These are phyloP conservation scores for Sclerotinia sclerotiorum DNA, from an alignment of 2,329 filamentous ascomycete genomes.

Conservation along the genomic window DNA sequence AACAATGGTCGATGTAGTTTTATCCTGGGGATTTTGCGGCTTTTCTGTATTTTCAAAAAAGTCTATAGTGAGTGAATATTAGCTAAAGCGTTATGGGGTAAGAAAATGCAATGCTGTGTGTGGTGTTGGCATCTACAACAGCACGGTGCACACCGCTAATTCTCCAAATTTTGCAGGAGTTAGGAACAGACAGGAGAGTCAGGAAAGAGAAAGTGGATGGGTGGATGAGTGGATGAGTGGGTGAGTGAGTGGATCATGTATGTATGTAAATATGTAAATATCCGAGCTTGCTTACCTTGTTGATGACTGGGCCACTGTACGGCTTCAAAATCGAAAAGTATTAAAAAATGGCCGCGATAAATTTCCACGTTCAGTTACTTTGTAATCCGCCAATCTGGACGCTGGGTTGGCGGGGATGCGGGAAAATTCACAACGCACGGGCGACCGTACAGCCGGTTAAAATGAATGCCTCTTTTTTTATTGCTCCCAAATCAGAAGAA, in stretches of 20 bases:
- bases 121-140: constrained; percentile 21
- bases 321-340: constrained; percentile 10
- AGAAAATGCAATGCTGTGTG: constrained; percentile 17
- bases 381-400: constrained; percentile 37
- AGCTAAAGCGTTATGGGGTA: constrained; percentile 23
- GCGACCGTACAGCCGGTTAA: constrained; percentile 34
- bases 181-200: constrained; percentile 18
- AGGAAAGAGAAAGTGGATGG: constrained; percentile 9
- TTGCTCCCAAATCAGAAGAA: constrained; percentile 16
- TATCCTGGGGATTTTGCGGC: constrained; percentile 1
- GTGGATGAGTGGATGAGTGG: constrained; percentile 18
- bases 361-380: constrained; percentile 29
- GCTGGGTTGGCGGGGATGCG: constrained; percentile 29
- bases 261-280: constrained; percentile 36
- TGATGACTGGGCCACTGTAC: constrained; percentile 19
- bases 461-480: constrained; percentile 20
- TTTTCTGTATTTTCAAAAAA: constrained; percentile 12
- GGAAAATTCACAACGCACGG: constrained; percentile 37
- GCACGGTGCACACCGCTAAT: constrained; percentile 36
- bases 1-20: background rate
- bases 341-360: constrained; percentile 13
- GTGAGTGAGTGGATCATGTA: background rate
- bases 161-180: constrained; percentile 24
- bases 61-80: constrained; percentile 21
- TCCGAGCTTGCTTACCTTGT: constrained; percentile 33